Base-by-base conservation (phyloP, 352 stramenopile species). In the Globisporangium heterothallicum region DNA sequence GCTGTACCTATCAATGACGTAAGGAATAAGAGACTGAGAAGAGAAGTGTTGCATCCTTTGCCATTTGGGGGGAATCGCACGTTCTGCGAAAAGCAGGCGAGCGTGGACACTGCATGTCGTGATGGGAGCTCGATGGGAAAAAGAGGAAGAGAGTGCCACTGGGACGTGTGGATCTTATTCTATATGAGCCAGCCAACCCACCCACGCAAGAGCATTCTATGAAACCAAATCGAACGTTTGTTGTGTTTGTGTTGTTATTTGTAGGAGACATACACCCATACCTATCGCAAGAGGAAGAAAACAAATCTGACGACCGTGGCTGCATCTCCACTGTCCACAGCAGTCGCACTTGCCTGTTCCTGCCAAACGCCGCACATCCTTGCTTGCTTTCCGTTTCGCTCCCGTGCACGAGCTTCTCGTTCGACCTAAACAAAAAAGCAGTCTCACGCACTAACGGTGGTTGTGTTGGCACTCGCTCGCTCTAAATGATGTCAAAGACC, bases 401-500 rank as follows among this genome's bases (percentile, higher is more conserved):
- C n/a, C n/a, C n/a, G n/a, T n/a, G n/a, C n/a, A n/a, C n/a, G n/a
- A n/a, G n/a, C n/a, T n/a, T n/a, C n/a, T n/a, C n/a, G n/a, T n/a
- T n/a, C n/a, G n/a, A n/a, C n/a, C n/a, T n/a, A n/a, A n/a, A n/a
- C n/a, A n/a, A n/a, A n/a, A n/a, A n/a, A n/a, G n/a, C n/a, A n/a
- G n/a, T n/a, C n/a, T n/a, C n/a, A n/a, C n/a, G n/a, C n/a, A n/a
- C n/a, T n/a, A n/a, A n/a, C n/a, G n/a, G n/a, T 41, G 34, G n/a
- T 12, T 41, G 12, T 16, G 34, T 41, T n/a, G 34, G n/a, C 12
- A 41, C 34, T 41, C 34, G n/a, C n/a, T n/a, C n/a, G n/a, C n/a
- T 78, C 82, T 96, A 98, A 74, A 97, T 96, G 70, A 98, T 98
- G 65, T 96, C 87, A 64, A 98, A 98, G 43, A 99, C 89, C 78